Evolutionary conservation across 2,329 filamentous ascomycete genomes (phyloP), one percentile per base, ranked within the genome.

Genomic region (Botryosphaeria dothidea): DNA sequence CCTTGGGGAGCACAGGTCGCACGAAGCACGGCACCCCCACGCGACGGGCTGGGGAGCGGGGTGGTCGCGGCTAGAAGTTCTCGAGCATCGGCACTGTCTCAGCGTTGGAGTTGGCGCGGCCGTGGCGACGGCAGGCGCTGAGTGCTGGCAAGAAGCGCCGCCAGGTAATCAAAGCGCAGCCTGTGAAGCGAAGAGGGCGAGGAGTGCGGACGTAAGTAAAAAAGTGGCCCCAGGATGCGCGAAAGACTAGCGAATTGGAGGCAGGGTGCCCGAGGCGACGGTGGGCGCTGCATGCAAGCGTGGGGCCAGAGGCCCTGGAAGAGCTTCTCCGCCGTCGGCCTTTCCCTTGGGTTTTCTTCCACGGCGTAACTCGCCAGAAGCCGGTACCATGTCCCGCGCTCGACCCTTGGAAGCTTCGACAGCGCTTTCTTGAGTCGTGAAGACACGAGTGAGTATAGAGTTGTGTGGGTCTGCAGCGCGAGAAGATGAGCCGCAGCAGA

Each of bases 21-120:
- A 64, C 49, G 43, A 61, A 49, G 57, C 54, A 58, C 36, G 38
- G 31, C 52, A 63, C 51, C 62, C 62, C 62, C 62, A 57, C 62
- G 51, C 62, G 51, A 27, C 43, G 23, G 60, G 56, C 31, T 34
- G 56, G 27, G 29, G 25, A 41, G 56, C 36, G 56, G 38, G 56
- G 38, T 60, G 56, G 56, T 60, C 19, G 25, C 56, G 56, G 54
- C 27, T 46, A 29, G 49, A 29, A n/a, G 27, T 8, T n/a, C 41
- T 23, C 17, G 25, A 17, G 56, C 56, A 60, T 60, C 38, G 56
- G 56, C 56, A 60, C n/a, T 60, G 11, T 25, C 38, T 19, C 25
- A 25, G 52, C 52, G 56, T 41, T 60, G 38, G 27, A 17, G 27
- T 8, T 9, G 27, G 38, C 56, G 27, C 38, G 43, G 41, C 38